Evolutionary conservation across 306 rosid species (phyloP).

Genomic region (Citrullus amarus): DNA sequence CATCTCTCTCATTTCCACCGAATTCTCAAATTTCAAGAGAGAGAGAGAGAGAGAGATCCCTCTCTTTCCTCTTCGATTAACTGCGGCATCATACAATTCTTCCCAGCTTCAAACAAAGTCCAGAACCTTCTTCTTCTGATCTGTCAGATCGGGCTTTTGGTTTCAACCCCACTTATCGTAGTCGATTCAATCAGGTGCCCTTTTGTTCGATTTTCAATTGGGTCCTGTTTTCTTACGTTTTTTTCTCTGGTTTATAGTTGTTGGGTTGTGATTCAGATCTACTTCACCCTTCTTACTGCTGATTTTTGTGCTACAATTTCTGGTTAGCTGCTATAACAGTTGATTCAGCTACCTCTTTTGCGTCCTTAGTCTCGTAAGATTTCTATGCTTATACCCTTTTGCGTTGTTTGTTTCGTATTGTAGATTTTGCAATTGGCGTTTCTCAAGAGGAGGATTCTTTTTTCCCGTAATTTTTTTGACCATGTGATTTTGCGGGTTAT

Average conservation of each 20-base stretch:
- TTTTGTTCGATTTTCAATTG: neutral
- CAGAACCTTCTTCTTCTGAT: neutral
- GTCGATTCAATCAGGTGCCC: neutral
- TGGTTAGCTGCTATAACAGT: neutral
- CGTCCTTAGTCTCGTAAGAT: constrained; percentile 6
- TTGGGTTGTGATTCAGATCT: constrained; percentile 3
- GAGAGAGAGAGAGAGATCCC: neutral
- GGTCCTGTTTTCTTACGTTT: neutral
- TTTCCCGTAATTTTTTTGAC: neutral
- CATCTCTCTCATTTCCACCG: neutral
- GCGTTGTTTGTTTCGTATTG: neutral
- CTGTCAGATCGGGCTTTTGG: neutral
- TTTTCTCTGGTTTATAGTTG: neutral
- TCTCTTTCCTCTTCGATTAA: neutral
- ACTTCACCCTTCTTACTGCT: neutral
- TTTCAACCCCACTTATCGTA: neutral
- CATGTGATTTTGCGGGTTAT: neutral
- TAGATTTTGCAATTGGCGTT: neutral
- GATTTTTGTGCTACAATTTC: neutral
- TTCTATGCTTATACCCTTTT: neutral
- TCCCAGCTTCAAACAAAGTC: neutral
- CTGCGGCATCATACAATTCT: neutral
- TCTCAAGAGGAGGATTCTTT: neutral
- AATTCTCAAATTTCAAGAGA: neutral
- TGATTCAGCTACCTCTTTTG: neutral